Percentiles rank a stretch among this genome's conserved stretches.
These are phyloP conservation scores for Chlorella sp. DNA, from an alignment of 139 green algal genomes.

Conservation along the genomic window DNA sequence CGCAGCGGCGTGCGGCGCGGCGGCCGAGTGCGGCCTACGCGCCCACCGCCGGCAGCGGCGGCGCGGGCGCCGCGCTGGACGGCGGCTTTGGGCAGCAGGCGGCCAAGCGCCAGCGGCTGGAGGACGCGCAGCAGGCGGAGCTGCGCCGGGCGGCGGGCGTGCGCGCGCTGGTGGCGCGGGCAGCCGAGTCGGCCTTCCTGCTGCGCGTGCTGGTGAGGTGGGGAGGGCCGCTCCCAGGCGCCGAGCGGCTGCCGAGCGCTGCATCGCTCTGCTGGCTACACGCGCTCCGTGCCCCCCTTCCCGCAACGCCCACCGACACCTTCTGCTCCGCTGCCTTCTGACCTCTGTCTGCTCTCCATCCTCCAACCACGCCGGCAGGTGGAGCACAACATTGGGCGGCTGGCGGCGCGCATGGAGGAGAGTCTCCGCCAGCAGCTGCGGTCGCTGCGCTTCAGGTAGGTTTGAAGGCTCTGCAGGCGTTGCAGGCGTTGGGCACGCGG, in stretches of 20 bases:
- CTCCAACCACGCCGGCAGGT: too few relatives aligned
- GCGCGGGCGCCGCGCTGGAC: not conserved
- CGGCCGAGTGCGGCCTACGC: not conserved
- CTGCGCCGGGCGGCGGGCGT: constrained; percentile 57
- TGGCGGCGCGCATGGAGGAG: constrained; percentile 58
- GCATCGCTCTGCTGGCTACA: too few relatives aligned
- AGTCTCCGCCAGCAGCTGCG: constrained; percentile 20
- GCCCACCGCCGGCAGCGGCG: not conserved
- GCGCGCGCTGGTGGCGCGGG: constrained; percentile 50
- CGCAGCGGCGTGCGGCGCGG: constrained; percentile 14
- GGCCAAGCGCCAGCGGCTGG: constrained; percentile 74
- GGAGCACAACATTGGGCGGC: constrained; percentile 47
- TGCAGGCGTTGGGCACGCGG: too few relatives aligned
- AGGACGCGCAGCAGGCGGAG: constrained; percentile 67
- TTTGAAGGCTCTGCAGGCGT: too few relatives aligned
- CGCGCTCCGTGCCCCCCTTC: too few relatives aligned
- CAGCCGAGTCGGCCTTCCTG: constrained; percentile 70
- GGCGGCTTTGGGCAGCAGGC: constrained; percentile 2
- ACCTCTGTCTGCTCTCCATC: too few relatives aligned
- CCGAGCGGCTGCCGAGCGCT: too few relatives aligned
- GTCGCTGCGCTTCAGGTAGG: constrained; percentile 14
- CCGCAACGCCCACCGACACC: too few relatives aligned
- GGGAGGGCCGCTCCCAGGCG: too few relatives aligned
- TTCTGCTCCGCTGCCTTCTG: too few relatives aligned
- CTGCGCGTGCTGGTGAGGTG: constrained; percentile 36